phyloP scores from a whole-genome alignment of 257 asterid species.

The Nicotiana undulata region DNA sequence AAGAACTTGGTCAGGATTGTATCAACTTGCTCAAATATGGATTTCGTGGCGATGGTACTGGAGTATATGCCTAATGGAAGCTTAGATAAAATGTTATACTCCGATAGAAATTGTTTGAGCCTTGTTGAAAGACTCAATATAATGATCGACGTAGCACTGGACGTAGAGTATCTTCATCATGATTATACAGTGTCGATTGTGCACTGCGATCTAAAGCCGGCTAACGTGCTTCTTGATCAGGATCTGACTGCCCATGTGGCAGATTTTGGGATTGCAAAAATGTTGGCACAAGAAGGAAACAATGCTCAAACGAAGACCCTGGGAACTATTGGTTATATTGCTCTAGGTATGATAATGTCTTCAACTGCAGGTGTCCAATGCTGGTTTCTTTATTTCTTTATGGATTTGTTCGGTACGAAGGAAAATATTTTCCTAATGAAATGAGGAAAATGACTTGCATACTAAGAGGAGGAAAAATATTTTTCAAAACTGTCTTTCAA shows the following conservation, averaged over 20 bases:
- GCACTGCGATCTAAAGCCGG: conserved; percentile 44
- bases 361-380: not conserved
- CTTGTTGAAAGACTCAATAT: conserved; percentile 26
- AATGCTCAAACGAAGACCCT: conserved; percentile 22
- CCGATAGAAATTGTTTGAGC: conserved; percentile 8
- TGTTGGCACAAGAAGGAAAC: conserved; percentile 23
- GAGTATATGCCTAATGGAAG: conserved; percentile 44
- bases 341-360: conserved; percentile 34
- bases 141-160: conserved; percentile 25
- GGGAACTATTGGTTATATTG: conserved; percentile 43
- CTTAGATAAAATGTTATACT: conserved; percentile 26
- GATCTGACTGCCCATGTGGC: conserved; percentile 40
- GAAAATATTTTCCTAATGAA: too few species aligned
- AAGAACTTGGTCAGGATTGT: conserved; percentile 34
- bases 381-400: not conserved
- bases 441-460: too few species aligned
- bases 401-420: too few species aligned
- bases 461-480: too few species aligned
- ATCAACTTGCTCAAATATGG: conserved; percentile 35
- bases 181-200: conserved; percentile 26
- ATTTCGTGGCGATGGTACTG: conserved; percentile 35
- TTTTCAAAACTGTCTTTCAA: too few species aligned
- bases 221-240: conserved; percentile 37
- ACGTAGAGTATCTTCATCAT: conserved; percentile 42
- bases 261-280: conserved; percentile 38